Evolutionary conservation across 2,329 filamentous ascomycete genomes (phyloP).

Genomic region (Diaporthe australafricana): DNA sequence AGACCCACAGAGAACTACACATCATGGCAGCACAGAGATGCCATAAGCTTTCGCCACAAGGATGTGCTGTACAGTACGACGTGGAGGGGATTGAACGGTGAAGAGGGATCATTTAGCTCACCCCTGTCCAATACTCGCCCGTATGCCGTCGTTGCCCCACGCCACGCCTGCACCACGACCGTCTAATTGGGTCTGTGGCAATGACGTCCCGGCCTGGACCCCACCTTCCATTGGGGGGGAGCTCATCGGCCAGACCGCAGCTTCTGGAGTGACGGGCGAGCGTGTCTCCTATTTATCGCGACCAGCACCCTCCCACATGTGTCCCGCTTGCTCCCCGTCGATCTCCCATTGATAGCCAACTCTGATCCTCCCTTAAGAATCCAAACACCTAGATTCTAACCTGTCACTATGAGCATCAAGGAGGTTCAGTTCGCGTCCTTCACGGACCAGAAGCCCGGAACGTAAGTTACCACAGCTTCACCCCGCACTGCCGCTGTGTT

Average conservation of each 20-base stretch:
- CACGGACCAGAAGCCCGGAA: slow-evolving; percentile 98
- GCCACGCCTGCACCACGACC: neutral
- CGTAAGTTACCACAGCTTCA: slow-evolving; percentile 73
- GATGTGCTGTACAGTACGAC: neutral
- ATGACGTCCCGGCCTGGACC: slow-evolving; percentile 30
- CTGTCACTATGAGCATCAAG: slow-evolving; percentile 73
- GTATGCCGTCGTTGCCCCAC: slow-evolving; percentile 24
- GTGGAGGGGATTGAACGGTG: neutral
- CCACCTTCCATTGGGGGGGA: slow-evolving; percentile 31
- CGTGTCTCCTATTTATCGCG: slow-evolving; percentile 29
- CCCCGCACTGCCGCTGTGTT: slow-evolving; percentile 5
- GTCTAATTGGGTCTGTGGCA: slow-evolving; percentile 32
- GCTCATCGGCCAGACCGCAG: slow-evolving; percentile 29
- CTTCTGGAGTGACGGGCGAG: slow-evolving; percentile 3
- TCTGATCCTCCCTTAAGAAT: slow-evolving; percentile 3
- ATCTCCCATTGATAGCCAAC: neutral
- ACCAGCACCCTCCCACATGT: slow-evolving; percentile 2
- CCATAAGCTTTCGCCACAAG: neutral
- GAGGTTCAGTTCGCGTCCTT: slow-evolving; percentile 88
- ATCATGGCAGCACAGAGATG: neutral
- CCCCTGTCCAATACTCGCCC: slow-evolving; percentile 21
- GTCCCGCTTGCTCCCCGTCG: slow-evolving; percentile 5
- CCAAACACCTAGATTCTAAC: slow-evolving; percentile 36
- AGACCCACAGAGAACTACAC: neutral
- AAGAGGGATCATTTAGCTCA: neutral